Evolutionary conservation across 2,329 filamentous ascomycete species (phyloP).

Genomic region (Diplodia seriata): DNA sequence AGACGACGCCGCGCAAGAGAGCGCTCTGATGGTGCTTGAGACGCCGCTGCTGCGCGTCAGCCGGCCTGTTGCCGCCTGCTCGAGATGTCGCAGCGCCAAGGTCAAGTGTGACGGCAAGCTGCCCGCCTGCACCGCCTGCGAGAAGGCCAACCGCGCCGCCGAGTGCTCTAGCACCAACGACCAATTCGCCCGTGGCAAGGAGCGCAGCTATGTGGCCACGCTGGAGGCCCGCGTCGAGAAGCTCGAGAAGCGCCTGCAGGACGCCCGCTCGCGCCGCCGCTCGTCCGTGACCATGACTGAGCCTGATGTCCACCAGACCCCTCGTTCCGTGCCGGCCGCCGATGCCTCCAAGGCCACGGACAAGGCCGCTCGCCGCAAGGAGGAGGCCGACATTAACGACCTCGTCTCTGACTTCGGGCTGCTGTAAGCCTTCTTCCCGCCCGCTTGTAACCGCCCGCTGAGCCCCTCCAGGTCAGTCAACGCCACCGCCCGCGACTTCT

Average conservation of each 20-base stretch:
- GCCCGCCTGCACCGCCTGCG: slow-evolving; percentile 92
- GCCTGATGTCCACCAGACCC: slow-evolving; percentile 57
- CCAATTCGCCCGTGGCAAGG: slow-evolving; percentile 93
- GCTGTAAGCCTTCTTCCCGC: slow-evolving; percentile 63
- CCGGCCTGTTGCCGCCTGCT: slow-evolving; percentile 79
- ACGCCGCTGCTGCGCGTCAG: slow-evolving; percentile 74
- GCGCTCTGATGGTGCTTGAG: slow-evolving; percentile 54
- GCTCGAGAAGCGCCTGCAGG: slow-evolving; percentile 75
- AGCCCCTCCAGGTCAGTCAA: slow-evolving; percentile 75
- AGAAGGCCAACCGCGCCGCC: slow-evolving; percentile 82
- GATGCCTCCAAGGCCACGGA: slow-evolving; percentile 41
- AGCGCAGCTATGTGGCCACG: slow-evolving; percentile 94
- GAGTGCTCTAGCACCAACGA: slow-evolving; percentile 96
- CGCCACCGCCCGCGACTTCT: slow-evolving; percentile 92
- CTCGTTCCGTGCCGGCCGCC: slow-evolving; percentile 55
- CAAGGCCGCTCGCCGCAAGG: slow-evolving; percentile 61
- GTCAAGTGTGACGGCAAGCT: slow-evolving; percentile 98
- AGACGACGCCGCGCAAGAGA: slow-evolving; percentile 15
- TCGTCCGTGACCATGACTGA: slow-evolving; percentile 74
- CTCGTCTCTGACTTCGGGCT: slow-evolving; percentile 94
- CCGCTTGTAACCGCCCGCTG: slow-evolving; percentile 31
- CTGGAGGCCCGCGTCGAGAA: slow-evolving; percentile 91
- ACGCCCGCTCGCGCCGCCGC: slow-evolving; percentile 70
- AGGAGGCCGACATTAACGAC: slow-evolving; percentile 88
- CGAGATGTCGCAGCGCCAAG: slow-evolving; percentile 86